Percentiles rank a stretch among this genome's conserved stretches.
phyloP scores from a whole-genome alignment of 495 filamentous ascomycete species.

The Darksidea phi region DNA sequence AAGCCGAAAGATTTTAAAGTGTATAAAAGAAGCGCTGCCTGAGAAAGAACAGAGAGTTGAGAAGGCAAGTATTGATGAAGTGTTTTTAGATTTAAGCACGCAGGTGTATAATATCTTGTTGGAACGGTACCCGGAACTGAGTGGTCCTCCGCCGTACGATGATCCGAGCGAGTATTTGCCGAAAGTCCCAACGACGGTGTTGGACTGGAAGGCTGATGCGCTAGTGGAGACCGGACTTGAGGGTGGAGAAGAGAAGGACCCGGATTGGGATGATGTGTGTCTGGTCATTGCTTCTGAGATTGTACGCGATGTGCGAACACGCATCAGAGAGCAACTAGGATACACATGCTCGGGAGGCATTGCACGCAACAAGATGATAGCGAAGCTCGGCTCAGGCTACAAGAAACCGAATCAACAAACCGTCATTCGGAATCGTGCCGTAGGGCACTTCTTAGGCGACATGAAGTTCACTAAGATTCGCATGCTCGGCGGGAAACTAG shows the following conservation, averaged over 20 bases:
- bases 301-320: conserved; percentile 67
- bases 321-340: conserved; percentile 64
- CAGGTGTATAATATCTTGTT: conserved; percentile 75
- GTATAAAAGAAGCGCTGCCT: conserved; percentile 73
- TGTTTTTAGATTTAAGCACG: conserved; percentile 86
- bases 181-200: conserved; percentile 66
- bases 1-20: conserved; percentile 74
- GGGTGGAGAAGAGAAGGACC: conserved; percentile 74
- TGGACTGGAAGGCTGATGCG: conserved; percentile 80
- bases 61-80: conserved; percentile 89
- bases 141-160: conserved; percentile 61
- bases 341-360: conserved; percentile 93
- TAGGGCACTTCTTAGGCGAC: conserved; percentile 72
- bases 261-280: conserved; percentile 94
- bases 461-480: conserved; percentile 97
- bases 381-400: conserved; percentile 84
- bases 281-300: conserved; percentile 86
- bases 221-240: conserved; percentile 71
- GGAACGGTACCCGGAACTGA: conserved; percentile 74
- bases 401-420: conserved; percentile 95
- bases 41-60: conserved; percentile 70
- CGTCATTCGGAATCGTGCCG: conserved; percentile 78
- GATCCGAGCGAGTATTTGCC: conserved; percentile 72
- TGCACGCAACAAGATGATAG: conserved; percentile 89
- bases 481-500: conserved; percentile 93